A percentile compares a stretch with the other conserved stretches of the same genome.
phyloP scores from a whole-genome alignment of 2,329 filamentous ascomycete genomes.

The Penicillium sp. region DNA sequence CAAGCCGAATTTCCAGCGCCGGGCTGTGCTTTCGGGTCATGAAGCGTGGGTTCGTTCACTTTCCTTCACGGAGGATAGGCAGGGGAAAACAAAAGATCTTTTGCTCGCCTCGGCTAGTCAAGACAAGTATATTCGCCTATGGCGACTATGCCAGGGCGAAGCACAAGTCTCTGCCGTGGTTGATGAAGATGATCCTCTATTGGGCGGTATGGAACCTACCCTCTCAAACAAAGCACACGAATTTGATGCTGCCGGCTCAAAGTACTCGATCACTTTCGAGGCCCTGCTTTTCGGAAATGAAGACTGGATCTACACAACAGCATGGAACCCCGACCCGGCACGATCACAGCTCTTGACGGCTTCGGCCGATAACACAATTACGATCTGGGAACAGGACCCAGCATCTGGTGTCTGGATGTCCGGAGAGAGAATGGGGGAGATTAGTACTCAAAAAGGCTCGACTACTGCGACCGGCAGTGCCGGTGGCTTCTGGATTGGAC shows the following conservation, averaged over 20 bases:
- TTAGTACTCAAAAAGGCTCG: constrained; percentile 91
- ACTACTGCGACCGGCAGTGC: constrained; percentile 95
- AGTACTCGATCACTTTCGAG: constrained; percentile 87
- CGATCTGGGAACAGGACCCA: constrained; percentile 86
- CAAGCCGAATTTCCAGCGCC: constrained; percentile 62
- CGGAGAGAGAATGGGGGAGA: constrained; percentile 81
- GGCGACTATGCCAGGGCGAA: constrained; percentile 76
- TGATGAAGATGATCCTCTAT: constrained; percentile 38
- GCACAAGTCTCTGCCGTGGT: constrained; percentile 55
- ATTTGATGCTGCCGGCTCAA: constrained; percentile 61
- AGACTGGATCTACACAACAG: constrained; percentile 94
- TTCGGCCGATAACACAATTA: constrained; percentile 92
- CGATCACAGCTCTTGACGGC: constrained; percentile 78
- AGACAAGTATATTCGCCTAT: constrained; percentile 94
- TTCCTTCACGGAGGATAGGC: constrained; percentile 69
- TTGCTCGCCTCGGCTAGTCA: constrained; percentile 92
- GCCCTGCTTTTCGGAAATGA: constrained; percentile 92
- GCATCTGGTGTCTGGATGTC: constrained; percentile 90
- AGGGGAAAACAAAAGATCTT: constrained; percentile 62
- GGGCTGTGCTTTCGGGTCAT: constrained; percentile 80
- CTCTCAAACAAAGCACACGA: constrained; percentile 88
- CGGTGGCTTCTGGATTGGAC: constrained; percentile 92
- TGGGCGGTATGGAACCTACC: constrained; percentile 60
- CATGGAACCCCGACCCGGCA: constrained; percentile 63
- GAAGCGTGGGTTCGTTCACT: constrained; percentile 94